phyloP scores from a whole-genome alignment of 2,329 filamentous ascomycete genomes.

The Aspergillus pseudoviridinutans region DNA sequence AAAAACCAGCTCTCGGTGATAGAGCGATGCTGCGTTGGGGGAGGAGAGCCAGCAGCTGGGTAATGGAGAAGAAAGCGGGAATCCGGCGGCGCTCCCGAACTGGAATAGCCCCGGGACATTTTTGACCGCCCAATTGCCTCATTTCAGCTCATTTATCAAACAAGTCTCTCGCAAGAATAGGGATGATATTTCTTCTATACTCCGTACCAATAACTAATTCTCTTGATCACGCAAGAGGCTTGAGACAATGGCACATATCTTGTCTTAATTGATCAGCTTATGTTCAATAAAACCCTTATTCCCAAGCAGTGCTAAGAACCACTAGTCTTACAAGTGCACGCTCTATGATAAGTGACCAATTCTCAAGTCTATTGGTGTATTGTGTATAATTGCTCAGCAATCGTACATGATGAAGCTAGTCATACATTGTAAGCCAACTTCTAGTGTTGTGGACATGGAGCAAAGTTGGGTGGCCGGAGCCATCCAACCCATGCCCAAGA shows the following conservation, averaged over 20 bases:
- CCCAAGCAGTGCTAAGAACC: neutral
- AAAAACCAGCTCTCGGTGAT: neutral
- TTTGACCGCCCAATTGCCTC: slow-evolving; percentile 12
- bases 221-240: neutral
- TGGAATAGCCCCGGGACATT: slow-evolving; percentile 19
- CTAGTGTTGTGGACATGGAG: neutral
- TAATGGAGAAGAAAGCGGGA: slow-evolving; percentile 17
- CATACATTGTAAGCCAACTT: neutral
- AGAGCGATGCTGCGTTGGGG: slow-evolving; percentile 2
- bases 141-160: too few species aligned
- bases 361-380: neutral
- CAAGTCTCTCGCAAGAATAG: neutral
- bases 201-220: neutral
- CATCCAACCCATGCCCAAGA: neutral
- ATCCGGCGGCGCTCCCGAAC: slow-evolving; percentile 13
- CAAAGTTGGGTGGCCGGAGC: neutral
- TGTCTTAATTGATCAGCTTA: neutral
- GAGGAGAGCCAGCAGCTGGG: slow-evolving; percentile 15
- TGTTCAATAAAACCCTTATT: neutral
- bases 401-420: neutral
- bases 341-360: neutral
- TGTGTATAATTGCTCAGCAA: slow-evolving; percentile 1
- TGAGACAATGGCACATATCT: neutral
- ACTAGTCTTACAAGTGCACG: neutral
- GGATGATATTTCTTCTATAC: neutral